Evolutionary conservation across 495 filamentous ascomycete species (phyloP), one percentile per base, ranked within the genome.

Genomic region (Penicillium cinerascens): DNA sequence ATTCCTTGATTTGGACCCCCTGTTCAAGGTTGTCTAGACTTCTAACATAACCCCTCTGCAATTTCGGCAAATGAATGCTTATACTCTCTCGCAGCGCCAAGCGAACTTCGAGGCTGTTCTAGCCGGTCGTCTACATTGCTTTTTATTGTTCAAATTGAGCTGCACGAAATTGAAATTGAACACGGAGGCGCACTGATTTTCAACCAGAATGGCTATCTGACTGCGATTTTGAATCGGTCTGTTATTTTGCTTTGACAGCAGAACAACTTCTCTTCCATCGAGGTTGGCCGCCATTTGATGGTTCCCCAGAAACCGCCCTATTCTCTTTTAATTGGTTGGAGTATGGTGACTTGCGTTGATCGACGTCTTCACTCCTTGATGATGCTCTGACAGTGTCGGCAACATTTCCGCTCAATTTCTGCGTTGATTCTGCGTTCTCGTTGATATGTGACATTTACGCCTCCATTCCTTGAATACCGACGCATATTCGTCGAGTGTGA

Each of bases 231-330:
- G 50, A 38, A 39, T 6, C 38, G 41, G 56, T 57, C 51, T 51
- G 37, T 53, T 44, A 47, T 54, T 56, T 60, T 63, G 52, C 49
- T 66, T 60, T 63, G 44, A 59, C 56, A 56, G 55, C 61, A 63
- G 43, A 57, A 58, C 54, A 51, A 61, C 66, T 55, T 59, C 51
- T 52, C 53, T 73, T 74, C 70, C 66, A 54, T 58, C 58, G 75
- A 76, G 72, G 74, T 70, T 72, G 75, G 76, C 73, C 73, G 58
- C 60, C 56, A 54, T 44, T 67, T 60, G 44, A 44, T 58, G 65
- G 63, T 69, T 67, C 60, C n/a, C n/a, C 52, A 66, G 55, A 55
- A 61, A 58, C 56, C 58, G 46, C 56, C 51, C 45, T 66, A 64
- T 27, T 59, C 58, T 22, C 39, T 65, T 72, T 69, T 61, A 67